Evolutionary conservation across 352 stramenopile species (phyloP).

Genomic region (Phytophthora lateralis): DNA sequence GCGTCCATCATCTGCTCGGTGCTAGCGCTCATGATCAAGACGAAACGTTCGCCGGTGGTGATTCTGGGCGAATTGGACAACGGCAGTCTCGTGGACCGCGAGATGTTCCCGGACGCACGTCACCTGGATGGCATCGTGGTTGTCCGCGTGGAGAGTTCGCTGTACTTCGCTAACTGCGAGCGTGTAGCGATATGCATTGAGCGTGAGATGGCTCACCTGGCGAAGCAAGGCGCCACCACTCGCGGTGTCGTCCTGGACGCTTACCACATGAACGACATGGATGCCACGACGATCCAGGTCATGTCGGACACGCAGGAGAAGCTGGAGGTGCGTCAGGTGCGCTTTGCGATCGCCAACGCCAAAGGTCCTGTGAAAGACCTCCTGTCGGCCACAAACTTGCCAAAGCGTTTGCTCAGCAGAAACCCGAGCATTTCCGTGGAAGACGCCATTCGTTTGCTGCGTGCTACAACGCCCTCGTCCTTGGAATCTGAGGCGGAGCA

Average conservation of each 20-base stretch:
- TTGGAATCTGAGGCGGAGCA: conserved; percentile 18
- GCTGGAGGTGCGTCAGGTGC: conserved; percentile 41
- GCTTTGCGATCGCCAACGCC: conserved; percentile 48
- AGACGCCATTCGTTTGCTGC: conserved; percentile 36
- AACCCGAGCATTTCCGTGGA: conserved; percentile 32
- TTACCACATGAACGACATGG: conserved; percentile 59
- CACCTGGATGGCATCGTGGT: conserved; percentile 41
- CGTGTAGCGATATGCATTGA: conserved; percentile 43
- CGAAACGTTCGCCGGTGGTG: conserved; percentile 40
- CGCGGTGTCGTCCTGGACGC: conserved; percentile 51
- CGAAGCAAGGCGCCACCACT: conserved; percentile 28
- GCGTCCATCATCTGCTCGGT: conserved; percentile 61
- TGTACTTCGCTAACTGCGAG: conserved; percentile 73
- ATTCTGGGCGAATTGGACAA: conserved; percentile 50
- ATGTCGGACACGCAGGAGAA: conserved; percentile 59
- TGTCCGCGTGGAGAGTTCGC: conserved; percentile 53
- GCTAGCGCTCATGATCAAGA: conserved; percentile 65
- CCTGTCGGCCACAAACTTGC: conserved; percentile 45
- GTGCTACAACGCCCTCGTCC: conserved; percentile 7
- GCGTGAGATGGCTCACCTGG: conserved; percentile 34
- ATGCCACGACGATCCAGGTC: conserved; percentile 64
- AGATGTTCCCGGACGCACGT: conserved; percentile 30
- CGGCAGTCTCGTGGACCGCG: conserved; percentile 40
- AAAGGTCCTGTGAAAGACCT: conserved; percentile 45
- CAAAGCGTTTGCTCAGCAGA: conserved; percentile 38